These are phyloP conservation scores for Aspergillus melleus DNA, from an alignment of 2,329 filamentous ascomycete species.

Conservation along the genomic window DNA sequence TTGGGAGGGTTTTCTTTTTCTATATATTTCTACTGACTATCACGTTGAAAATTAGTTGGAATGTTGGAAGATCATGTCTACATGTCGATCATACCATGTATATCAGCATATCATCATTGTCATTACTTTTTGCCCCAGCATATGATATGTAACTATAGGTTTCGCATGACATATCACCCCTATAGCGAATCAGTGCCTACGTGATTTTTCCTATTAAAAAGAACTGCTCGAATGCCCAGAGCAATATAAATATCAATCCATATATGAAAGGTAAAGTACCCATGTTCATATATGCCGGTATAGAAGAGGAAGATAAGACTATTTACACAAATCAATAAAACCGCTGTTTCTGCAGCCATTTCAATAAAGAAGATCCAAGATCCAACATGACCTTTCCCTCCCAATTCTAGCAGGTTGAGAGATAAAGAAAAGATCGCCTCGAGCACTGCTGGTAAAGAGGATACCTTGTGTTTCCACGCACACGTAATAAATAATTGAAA, in stretches of 20 bases:
- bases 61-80: too few relatives aligned
- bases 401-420: constrained; percentile 2
- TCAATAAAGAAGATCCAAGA: background rate
- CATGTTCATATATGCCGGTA: constrained; percentile 34
- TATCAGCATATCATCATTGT: too few relatives aligned
- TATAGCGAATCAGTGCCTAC: too few relatives aligned
- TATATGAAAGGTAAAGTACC: constrained; percentile 10
- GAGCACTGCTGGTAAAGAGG: constrained; percentile 9
- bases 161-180: too few relatives aligned
- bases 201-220: too few relatives aligned
- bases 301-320: constrained; percentile 19
- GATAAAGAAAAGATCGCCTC: constrained; percentile 4
- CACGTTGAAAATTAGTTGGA: too few relatives aligned
- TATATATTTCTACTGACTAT: too few relatives aligned
- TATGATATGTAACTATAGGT: too few relatives aligned
- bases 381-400: background rate
- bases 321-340: constrained; percentile 22
- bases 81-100: too few relatives aligned
- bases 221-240: too few relatives aligned
- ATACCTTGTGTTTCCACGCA: constrained; percentile 10
- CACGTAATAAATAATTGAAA: constrained; percentile 2
- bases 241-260: background rate
- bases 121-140: too few relatives aligned
- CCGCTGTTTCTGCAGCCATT: constrained; percentile 3
- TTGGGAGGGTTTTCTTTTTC: too few relatives aligned